These are phyloP conservation scores for Cantharellus cinnabarinus DNA, from an alignment of 768 basidiomycete species.

Conservation along the genomic window DNA sequence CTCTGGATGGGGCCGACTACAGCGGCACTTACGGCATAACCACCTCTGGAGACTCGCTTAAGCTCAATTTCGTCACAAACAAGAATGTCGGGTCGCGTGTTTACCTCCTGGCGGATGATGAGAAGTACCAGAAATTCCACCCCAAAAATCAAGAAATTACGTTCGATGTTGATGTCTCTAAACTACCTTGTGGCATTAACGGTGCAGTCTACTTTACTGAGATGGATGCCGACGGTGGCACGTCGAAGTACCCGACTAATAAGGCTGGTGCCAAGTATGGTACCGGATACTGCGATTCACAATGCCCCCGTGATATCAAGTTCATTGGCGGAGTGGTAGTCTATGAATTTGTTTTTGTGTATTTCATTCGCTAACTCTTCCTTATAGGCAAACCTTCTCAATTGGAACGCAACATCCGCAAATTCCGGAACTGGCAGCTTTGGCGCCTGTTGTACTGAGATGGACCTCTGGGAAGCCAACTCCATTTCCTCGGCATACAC, in stretches of 20 bases:
- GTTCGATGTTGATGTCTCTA: slow-evolving; percentile 38
- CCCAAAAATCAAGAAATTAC: slow-evolving; percentile 36
- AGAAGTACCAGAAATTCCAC: slow-evolving; percentile 29
- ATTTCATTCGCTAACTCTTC: not conserved
- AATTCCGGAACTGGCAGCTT: slow-evolving; percentile 28
- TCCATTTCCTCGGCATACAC: slow-evolving; percentile 30
- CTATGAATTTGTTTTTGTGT: not conserved
- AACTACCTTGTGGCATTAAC: slow-evolving; percentile 39
- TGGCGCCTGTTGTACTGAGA: slow-evolving; percentile 38
- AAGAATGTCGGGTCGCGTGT: slow-evolving; percentile 11
- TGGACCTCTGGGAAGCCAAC: slow-evolving; percentile 44
- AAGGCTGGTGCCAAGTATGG: slow-evolving; percentile 39
- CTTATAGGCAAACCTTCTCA: slow-evolving; percentile 26
- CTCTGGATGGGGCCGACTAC: slow-evolving; percentile 16
- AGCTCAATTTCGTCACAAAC: slow-evolving; percentile 6
- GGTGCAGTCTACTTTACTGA: slow-evolving; percentile 39
- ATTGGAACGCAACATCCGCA: slow-evolving; percentile 21
- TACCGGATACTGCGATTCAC: slow-evolving; percentile 46
- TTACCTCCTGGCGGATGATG: slow-evolving; percentile 28
- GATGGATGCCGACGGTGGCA: slow-evolving; percentile 39
- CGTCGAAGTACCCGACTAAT: slow-evolving; percentile 29
- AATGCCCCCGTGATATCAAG: slow-evolving; percentile 39
- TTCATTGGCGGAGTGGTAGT: slow-evolving; percentile 34
- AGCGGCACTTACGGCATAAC: slow-evolving; percentile 8
- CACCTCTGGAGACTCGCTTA: slow-evolving; percentile 6